These are phyloP conservation scores for Venturia asperata DNA, from an alignment of 2,329 filamentous ascomycete genomes.

Conservation along the genomic window DNA sequence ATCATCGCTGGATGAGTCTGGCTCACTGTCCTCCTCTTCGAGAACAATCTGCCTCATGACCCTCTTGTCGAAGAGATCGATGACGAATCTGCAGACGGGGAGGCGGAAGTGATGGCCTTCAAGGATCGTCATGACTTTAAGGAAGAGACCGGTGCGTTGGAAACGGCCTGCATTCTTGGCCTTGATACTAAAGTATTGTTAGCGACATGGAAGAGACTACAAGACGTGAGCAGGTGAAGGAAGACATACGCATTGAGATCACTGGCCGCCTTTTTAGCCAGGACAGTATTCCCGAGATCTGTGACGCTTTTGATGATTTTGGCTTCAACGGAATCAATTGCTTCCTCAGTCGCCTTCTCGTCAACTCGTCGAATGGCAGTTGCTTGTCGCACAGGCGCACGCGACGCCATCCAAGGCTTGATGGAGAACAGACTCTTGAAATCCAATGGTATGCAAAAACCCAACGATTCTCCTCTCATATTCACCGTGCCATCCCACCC, in stretches of 20 bases:
- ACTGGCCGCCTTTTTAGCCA: slow-evolving; percentile 77
- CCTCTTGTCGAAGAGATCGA: slow-evolving; percentile 89
- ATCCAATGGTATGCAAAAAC: slow-evolving; percentile 77
- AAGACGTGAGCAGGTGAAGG: slow-evolving; percentile 6
- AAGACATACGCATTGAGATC: slow-evolving; percentile 59
- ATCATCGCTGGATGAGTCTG: slow-evolving; percentile 8
- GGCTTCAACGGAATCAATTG: slow-evolving; percentile 53
- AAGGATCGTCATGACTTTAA: slow-evolving; percentile 74
- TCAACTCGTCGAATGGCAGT: neutral
- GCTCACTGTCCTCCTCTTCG: slow-evolving; percentile 38
- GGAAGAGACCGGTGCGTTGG: slow-evolving; percentile 68
- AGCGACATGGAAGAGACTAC: neutral
- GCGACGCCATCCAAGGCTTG: slow-evolving; percentile 12
- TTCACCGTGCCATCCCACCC: slow-evolving; percentile 93
- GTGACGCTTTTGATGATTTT: slow-evolving; percentile 78
- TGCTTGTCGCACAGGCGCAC: slow-evolving; percentile 4
- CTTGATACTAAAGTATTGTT: slow-evolving; percentile 54
- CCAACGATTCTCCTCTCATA: slow-evolving; percentile 71
- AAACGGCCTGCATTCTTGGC: slow-evolving; percentile 69
- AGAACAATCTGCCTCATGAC: slow-evolving; percentile 81
- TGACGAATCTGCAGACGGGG: slow-evolving; percentile 77
- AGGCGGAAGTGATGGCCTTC: slow-evolving; percentile 87
- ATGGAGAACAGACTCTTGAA: slow-evolving; percentile 73
- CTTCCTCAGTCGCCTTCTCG: slow-evolving; percentile 2
- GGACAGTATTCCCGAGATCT: slow-evolving; percentile 86